A percentile compares a stretch with the other conserved stretches of the same genome.
phyloP scores from a whole-genome alignment of 345 rosid genomes.

The Mallotus nudiflorus region DNA sequence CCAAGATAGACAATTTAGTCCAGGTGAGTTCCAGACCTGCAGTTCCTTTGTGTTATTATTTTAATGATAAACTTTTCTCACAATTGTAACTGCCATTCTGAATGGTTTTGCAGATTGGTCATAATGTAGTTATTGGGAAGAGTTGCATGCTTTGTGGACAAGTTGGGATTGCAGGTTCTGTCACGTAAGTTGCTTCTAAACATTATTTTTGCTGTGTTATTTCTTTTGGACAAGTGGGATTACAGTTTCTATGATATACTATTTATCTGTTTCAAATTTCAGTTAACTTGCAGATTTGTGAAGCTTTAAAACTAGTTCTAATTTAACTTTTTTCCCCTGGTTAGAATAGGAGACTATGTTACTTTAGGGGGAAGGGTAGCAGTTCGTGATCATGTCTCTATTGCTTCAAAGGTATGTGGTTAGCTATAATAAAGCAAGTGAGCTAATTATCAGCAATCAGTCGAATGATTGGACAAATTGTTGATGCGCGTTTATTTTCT shows the following conservation, averaged over 20 bases:
- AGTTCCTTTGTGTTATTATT: slow-evolving; percentile 10
- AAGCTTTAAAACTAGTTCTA: slow-evolving; percentile 4
- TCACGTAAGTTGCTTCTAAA: slow-evolving; percentile 46
- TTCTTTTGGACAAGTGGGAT: neutral
- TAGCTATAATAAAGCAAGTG: neutral
- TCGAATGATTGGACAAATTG: neutral
- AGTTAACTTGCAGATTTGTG: neutral
- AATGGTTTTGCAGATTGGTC: slow-evolving; percentile 58
- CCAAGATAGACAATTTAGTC: slow-evolving; percentile 86
- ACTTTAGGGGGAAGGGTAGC: slow-evolving; percentile 71
- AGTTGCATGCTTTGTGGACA: slow-evolving; percentile 87
- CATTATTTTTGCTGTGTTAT: neutral
- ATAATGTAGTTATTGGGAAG: slow-evolving; percentile 71
- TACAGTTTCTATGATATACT: neutral
- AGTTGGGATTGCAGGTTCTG: slow-evolving; percentile 89
- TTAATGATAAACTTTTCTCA: neutral
- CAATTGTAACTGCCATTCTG: slow-evolving; percentile 12
- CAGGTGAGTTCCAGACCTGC: slow-evolving; percentile 46
- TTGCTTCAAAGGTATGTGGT: slow-evolving; percentile 62
- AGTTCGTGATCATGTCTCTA: slow-evolving; percentile 65
- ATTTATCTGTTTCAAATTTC: neutral
- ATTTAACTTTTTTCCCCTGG: slow-evolving; percentile 3
- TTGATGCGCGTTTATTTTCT: neutral
- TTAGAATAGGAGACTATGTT: slow-evolving; percentile 66
- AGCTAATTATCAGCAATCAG: neutral